phyloP scores from a whole-genome alignment of 768 basidiomycete genomes.

The Boletus rubropictus region DNA sequence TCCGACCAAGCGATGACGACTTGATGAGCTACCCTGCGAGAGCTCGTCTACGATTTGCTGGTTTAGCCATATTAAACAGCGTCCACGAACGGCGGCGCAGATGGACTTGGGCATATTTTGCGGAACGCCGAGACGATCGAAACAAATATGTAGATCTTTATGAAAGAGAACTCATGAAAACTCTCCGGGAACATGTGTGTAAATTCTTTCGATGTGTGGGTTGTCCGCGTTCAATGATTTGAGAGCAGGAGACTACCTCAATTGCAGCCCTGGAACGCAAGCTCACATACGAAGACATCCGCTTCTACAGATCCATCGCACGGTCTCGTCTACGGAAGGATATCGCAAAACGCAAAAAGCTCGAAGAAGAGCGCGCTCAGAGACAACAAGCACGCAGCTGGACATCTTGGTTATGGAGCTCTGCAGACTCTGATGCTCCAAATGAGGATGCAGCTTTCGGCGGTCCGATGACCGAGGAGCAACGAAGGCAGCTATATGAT shows the following conservation, averaged over 20 bases:
- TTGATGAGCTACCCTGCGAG: slow-evolving; percentile 53
- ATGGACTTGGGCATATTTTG: slow-evolving; percentile 93
- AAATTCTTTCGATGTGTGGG: neutral
- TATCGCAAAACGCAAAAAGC: slow-evolving; percentile 55
- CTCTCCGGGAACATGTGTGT: slow-evolving; percentile 52
- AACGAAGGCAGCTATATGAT: slow-evolving; percentile 84
- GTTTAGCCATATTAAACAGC: slow-evolving; percentile 70
- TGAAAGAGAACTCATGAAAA: slow-evolving; percentile 60
- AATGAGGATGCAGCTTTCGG: slow-evolving; percentile 54
- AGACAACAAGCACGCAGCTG: slow-evolving; percentile 52
- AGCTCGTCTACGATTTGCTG: slow-evolving; percentile 74
- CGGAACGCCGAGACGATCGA: slow-evolving; percentile 81
- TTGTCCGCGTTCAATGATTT: neutral
- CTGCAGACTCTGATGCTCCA: slow-evolving; percentile 35
- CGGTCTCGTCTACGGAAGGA: slow-evolving; percentile 86
- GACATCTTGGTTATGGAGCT: slow-evolving; percentile 82
- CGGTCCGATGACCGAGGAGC: slow-evolving; percentile 79
- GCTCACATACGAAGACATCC: slow-evolving; percentile 88
- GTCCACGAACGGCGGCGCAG: slow-evolving; percentile 76
- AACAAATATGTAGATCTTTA: slow-evolving; percentile 80
- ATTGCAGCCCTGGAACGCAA: slow-evolving; percentile 72
- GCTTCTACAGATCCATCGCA: slow-evolving; percentile 95
- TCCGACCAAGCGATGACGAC: slow-evolving; percentile 60
- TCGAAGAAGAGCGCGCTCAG: slow-evolving; percentile 62
- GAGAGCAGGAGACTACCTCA: slow-evolving; percentile 42